Conservation (phyloP, 805 yeast genomes). For the Candida saitoana region DNA sequence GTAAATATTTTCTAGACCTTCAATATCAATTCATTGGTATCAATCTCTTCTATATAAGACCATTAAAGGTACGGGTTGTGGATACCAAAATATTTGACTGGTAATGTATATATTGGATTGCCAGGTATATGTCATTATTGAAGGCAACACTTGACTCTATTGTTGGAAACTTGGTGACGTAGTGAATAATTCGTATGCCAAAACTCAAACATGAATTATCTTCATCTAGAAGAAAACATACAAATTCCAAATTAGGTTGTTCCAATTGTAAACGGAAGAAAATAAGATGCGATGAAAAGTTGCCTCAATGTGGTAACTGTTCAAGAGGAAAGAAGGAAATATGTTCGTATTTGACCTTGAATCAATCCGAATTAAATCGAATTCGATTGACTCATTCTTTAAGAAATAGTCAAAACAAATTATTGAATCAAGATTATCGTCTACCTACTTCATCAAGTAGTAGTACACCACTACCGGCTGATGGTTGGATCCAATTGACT, state of each 20-base stretch:
- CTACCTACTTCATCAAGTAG: slow-evolving; percentile 21
- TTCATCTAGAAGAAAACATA: slow-evolving; percentile 21
- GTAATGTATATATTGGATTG: neutral
- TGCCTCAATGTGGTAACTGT: slow-evolving; percentile 27
- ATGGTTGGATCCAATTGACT: neutral
- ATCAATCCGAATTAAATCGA: slow-evolving; percentile 16
- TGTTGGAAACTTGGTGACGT: neutral
- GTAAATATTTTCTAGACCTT: neutral
- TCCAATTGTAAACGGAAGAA: slow-evolving; percentile 28
- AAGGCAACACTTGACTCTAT: neutral
- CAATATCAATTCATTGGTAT: neutral
- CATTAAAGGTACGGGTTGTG: neutral
- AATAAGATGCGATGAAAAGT: slow-evolving; percentile 27
- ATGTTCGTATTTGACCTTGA: slow-evolving; percentile 23
- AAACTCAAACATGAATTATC: neutral
- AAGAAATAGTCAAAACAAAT: slow-evolving; percentile 23
- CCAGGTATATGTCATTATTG: neutral
- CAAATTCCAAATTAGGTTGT: slow-evolving; percentile 29
- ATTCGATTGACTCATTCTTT: slow-evolving; percentile 25
- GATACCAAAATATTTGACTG: neutral
- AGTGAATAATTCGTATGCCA: neutral
- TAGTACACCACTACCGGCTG: neutral
- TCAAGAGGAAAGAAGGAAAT: slow-evolving; percentile 20
- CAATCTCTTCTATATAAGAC: neutral
- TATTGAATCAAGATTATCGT: slow-evolving; percentile 21